Conservation (phyloP, 305 asterid species). For the Solanum hybrid region DNA sequence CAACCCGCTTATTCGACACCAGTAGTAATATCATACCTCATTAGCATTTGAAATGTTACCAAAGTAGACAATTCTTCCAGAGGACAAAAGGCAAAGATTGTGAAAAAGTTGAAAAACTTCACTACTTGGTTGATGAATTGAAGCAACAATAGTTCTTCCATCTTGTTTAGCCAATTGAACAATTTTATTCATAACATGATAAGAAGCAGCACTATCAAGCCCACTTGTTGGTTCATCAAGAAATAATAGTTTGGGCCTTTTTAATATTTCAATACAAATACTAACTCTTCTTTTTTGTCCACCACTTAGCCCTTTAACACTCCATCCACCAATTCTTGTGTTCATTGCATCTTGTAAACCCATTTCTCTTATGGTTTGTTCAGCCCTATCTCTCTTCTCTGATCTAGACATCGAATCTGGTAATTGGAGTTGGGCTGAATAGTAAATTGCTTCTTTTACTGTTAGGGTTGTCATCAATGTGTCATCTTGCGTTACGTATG, state of each 20-base stretch:
- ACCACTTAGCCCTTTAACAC: constrained; percentile 47
- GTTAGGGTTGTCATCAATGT: constrained; percentile 43
- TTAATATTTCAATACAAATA: constrained; percentile 47
- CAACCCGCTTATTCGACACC: background rate
- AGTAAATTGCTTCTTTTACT: constrained; percentile 41
- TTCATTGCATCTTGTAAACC: constrained; percentile 41
- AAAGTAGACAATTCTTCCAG: constrained; percentile 39
- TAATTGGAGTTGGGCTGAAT: constrained; percentile 50
- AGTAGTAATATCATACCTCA: constrained; percentile 13
- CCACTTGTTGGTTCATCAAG: constrained; percentile 73
- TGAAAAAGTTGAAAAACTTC: constrained; percentile 54
- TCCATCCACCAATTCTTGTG: constrained; percentile 56
- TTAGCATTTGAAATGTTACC: constrained; percentile 37
- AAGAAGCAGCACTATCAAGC: constrained; percentile 59
- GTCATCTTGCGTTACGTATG: constrained; percentile 65
- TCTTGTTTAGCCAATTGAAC: constrained; percentile 28
- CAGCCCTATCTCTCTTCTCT: constrained; percentile 34
- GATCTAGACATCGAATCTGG: constrained; percentile 33
- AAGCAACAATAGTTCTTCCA: constrained; percentile 29
- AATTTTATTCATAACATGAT: constrained; percentile 42
- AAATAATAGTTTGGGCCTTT: constrained; percentile 43
- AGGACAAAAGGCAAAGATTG: constrained; percentile 47
- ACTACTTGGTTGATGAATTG: constrained; percentile 62
- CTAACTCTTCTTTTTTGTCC: constrained; percentile 58
- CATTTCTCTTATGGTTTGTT: constrained; percentile 38